phyloP scores from a whole-genome alignment of 805 yeast genomes.

The Starmerella sp. region DNA sequence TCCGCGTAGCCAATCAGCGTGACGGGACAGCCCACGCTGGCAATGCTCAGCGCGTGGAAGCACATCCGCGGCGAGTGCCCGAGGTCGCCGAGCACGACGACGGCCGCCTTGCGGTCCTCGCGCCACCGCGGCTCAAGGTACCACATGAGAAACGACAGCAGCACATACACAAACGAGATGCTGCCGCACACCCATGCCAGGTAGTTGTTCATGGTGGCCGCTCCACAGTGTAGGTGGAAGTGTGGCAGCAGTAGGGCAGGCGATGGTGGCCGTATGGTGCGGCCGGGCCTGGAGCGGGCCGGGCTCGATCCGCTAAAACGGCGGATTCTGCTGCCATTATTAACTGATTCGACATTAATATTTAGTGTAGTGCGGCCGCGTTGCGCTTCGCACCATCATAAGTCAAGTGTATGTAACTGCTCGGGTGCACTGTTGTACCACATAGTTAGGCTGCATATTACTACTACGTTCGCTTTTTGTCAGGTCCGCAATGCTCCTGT shows the following conservation, averaged over 20 bases:
- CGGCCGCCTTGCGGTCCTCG: conserved; percentile 43
- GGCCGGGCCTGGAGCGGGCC: too few species aligned
- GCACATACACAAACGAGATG: conserved; percentile 12
- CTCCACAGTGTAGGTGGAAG: too few species aligned
- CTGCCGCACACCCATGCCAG: conserved; percentile 10
- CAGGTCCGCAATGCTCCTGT: too few species aligned
- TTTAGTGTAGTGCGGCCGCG: too few species aligned
- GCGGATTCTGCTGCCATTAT: too few species aligned
- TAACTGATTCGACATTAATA: too few species aligned
- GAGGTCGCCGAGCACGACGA: conserved; percentile 82
- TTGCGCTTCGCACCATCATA: too few species aligned
- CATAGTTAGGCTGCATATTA: too few species aligned
- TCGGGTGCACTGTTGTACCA: too few species aligned
- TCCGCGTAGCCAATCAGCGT: conserved; percentile 68
- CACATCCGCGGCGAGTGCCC: conserved; percentile 94
- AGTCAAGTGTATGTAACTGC: too few species aligned
- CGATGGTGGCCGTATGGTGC: background rate
- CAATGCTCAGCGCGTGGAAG: conserved; percentile 74
- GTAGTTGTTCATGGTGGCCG: conserved; percentile 7
- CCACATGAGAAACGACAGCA: conserved; percentile 17
- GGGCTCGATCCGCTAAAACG: too few species aligned
- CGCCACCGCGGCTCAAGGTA: conserved; percentile 22
- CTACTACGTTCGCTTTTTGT: too few species aligned
- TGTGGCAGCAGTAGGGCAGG: background rate
- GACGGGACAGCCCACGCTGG: conserved; percentile 58